Conservation (phyloP, 2,329 filamentous ascomycete species). For the Berkeleyomyces rouxiae region DNA sequence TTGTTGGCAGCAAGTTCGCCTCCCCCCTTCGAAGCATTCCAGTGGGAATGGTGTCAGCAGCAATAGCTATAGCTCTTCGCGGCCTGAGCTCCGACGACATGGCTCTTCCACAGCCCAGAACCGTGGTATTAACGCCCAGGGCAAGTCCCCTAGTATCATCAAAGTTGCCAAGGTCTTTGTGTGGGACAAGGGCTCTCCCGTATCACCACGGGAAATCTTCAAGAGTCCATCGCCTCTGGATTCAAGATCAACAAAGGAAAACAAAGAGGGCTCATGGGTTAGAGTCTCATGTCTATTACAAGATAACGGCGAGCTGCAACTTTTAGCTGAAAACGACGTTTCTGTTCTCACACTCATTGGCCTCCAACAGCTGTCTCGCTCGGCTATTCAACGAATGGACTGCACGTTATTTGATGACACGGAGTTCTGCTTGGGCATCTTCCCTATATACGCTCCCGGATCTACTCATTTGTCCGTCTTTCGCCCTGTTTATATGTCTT, state of each 20-base stretch:
- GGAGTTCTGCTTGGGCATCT: conserved; percentile 88
- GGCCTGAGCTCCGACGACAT: conserved; percentile 28
- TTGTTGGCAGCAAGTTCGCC: conserved; percentile 63
- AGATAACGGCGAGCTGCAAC: conserved; percentile 85
- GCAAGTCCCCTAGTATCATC: conserved; percentile 51
- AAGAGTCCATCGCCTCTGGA: conserved; percentile 42
- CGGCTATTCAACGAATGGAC: conserved; percentile 79
- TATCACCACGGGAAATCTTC: conserved; percentile 38
- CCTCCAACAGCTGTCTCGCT: conserved; percentile 73
- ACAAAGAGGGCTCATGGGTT: conserved; percentile 40
- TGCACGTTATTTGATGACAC: conserved; percentile 69
- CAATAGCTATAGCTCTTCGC: conserved; percentile 21
- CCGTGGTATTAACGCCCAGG: conserved; percentile 5
- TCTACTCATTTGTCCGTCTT: conserved; percentile 59
- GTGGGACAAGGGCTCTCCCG: conserved; percentile 62
- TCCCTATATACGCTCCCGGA: conserved; percentile 73
- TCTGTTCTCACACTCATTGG: conserved; percentile 69
- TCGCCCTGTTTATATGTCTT: conserved; percentile 73
- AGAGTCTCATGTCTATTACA: conserved; percentile 83
- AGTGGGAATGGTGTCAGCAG: conserved; percentile 23
- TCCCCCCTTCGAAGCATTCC: conserved; percentile 37
- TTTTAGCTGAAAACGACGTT: conserved; percentile 74
- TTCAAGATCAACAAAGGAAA: conserved; percentile 26
- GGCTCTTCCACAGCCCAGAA: conserved; percentile 13
- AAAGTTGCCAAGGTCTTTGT: conserved; percentile 84